Percentiles rank a stretch among this genome's conserved stretches.
phyloP scores from a whole-genome alignment of 2,329 filamentous ascomycete genomes.

The Nemania sp. region DNA sequence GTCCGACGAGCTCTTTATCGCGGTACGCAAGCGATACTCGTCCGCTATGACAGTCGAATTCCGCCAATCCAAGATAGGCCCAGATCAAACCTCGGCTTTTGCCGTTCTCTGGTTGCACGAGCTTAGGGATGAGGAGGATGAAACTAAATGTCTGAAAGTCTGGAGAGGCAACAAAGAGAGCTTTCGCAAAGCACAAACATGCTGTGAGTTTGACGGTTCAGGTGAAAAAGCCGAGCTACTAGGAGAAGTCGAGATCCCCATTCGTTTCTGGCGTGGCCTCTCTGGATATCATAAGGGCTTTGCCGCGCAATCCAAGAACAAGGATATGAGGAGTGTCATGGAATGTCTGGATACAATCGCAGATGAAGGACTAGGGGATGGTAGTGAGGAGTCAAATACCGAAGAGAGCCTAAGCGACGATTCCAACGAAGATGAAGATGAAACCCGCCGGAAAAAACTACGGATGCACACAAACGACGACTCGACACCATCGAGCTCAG shows the following conservation, averaged over 20 bases:
- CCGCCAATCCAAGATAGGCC: conserved; percentile 56
- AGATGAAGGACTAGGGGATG: conserved; percentile 54
- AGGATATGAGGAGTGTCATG: conserved; percentile 62
- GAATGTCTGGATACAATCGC: conserved; percentile 66
- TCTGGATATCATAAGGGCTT: conserved; percentile 62
- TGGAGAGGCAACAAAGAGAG: conserved; percentile 67
- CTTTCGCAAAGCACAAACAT: conserved; percentile 43
- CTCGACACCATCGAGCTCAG: conserved; percentile 37
- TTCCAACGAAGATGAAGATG: conserved; percentile 41
- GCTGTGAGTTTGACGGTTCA: conserved; percentile 45
- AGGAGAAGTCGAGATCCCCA: conserved; percentile 60
- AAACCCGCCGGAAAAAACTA: conserved; percentile 38
- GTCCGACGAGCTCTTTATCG: conserved; percentile 53
- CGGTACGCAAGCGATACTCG: conserved; percentile 65
- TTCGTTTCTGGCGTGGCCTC: conserved; percentile 66
- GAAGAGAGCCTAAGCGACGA: conserved; percentile 20
- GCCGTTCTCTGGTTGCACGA: conserved; percentile 71
- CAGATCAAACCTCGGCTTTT: conserved; percentile 64
- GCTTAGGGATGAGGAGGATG: conserved; percentile 69
- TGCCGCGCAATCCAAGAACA: conserved; percentile 55
- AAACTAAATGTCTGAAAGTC: conserved; percentile 61
- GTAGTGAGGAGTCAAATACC: conserved; percentile 26
- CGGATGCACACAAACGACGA: conserved; percentile 42
- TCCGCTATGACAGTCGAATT: conserved; percentile 62
- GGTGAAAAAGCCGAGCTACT: conserved; percentile 59